phyloP scores from a whole-genome alignment of 2,329 filamentous ascomycete genomes.

The Mollisiaceae sp. region DNA sequence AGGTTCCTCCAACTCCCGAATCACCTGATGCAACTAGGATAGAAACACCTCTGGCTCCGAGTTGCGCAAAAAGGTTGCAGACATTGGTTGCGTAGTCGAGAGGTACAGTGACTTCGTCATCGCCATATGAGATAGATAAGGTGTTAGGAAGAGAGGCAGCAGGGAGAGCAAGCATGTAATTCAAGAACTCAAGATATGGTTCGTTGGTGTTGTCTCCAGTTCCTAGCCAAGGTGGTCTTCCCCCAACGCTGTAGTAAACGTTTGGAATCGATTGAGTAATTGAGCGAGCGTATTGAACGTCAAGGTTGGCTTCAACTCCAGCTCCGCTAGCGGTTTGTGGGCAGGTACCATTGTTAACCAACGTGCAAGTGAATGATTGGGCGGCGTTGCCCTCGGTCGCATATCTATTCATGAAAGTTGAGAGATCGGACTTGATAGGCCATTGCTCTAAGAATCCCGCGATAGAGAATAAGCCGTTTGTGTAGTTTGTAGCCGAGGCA shows the following conservation, averaged over 20 bases:
- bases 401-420: constrained; percentile 38
- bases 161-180: constrained; percentile 58
- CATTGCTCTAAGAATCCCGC: constrained; percentile 40
- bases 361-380: constrained; percentile 43
- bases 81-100: constrained; percentile 58
- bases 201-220: constrained; percentile 63
- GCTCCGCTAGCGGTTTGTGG: constrained; percentile 25
- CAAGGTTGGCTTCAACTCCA: constrained; percentile 60
- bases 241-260: constrained; percentile 60
- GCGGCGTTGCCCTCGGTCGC: constrained; percentile 34
- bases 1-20: constrained; percentile 48
- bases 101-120: constrained; percentile 58
- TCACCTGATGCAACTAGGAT: constrained; percentile 56
- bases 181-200: constrained; percentile 68
- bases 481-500: constrained; percentile 28
- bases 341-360: constrained; percentile 42
- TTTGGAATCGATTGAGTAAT: constrained; percentile 60
- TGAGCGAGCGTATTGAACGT: constrained; percentile 61
- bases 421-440: constrained; percentile 36
- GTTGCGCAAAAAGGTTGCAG: constrained; percentile 58
- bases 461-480: constrained; percentile 36
- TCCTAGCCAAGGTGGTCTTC: constrained; percentile 57
- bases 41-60: constrained; percentile 55
- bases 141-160: constrained; percentile 62
- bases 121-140: constrained; percentile 61